phyloP scores from a whole-genome alignment of 805 yeast species.

The Pichia thaimueangensis region DNA sequence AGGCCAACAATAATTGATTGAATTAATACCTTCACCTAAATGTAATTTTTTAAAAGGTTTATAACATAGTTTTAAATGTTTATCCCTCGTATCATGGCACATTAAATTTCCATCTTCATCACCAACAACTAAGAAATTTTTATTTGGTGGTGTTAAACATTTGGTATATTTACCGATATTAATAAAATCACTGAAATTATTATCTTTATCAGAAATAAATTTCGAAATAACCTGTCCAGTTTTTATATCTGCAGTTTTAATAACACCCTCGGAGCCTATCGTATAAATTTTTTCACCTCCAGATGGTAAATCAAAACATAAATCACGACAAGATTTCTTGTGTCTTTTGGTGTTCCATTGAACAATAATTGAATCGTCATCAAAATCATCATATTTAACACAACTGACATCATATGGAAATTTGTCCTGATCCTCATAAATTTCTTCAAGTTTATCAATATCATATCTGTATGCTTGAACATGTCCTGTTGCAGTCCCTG shows the following conservation, averaged over 20 bases:
- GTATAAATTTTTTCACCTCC: conserved; percentile 56
- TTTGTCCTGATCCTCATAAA: conserved; percentile 22
- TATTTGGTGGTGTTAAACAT: conserved; percentile 38
- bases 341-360: conserved; percentile 87
- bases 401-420: conserved; percentile 25
- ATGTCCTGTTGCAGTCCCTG: conserved; percentile 82
- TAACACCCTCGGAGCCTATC: conserved; percentile 71
- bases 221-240: conserved; percentile 75
- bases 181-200: conserved; percentile 14
- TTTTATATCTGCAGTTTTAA: conserved; percentile 64
- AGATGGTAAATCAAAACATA: conserved; percentile 49
- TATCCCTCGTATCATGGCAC: conserved; percentile 53
- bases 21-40: conserved; percentile 73
- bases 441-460: conserved; percentile 37
- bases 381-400: conserved; percentile 24
- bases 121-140: conserved; percentile 49
- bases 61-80: conserved; percentile 38
- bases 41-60: conserved; percentile 47
- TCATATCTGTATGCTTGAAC: conserved; percentile 58
- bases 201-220: conserved; percentile 15
- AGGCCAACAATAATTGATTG: conserved; percentile 62
- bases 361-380: conserved; percentile 27
- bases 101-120: conserved; percentile 64
- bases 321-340: conserved; percentile 77
- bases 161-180: conserved; percentile 31